A percentile compares a stretch with the other conserved stretches of the same genome.
Conservation (phyloP, 352 stramenopile species). For the Phytophthora uliginosa region DNA sequence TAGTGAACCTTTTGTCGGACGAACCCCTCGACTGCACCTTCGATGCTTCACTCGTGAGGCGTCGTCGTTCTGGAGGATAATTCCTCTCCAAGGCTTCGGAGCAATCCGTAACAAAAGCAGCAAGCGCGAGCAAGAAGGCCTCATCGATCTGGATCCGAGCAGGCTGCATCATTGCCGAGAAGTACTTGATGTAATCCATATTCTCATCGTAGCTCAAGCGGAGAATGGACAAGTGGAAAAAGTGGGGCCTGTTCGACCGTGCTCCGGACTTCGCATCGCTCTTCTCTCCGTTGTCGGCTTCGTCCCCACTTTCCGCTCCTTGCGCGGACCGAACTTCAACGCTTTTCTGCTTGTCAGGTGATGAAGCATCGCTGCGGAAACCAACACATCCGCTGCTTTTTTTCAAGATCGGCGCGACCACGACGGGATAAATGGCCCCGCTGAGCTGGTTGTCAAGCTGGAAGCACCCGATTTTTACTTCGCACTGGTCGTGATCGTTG, state of each 20-base stretch:
- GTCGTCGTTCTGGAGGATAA: conserved; percentile 29
- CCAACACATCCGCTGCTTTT: conserved; percentile 38
- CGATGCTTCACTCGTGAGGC: conserved; percentile 36
- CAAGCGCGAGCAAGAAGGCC: conserved; percentile 38
- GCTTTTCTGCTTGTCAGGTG: conserved; percentile 40
- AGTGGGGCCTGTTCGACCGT: conserved; percentile 38
- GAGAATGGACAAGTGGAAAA: conserved; percentile 85
- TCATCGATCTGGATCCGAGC: conserved; percentile 45
- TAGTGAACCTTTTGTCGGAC: conserved; percentile 35
- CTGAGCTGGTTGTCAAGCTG: conserved; percentile 88
- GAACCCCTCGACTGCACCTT: conserved; percentile 22
- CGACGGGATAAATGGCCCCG: conserved; percentile 82
- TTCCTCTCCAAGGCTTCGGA: conserved; percentile 22
- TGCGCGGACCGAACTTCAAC: conserved; percentile 33
- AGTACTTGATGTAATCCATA: conserved; percentile 91
- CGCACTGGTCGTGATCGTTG: conserved; percentile 83
- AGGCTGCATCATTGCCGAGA: conserved; percentile 86
- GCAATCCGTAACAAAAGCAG: conserved; percentile 39
- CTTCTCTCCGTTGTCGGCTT: conserved; percentile 17
- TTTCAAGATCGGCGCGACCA: conserved; percentile 79
- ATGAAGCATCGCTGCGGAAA: conserved; percentile 26
- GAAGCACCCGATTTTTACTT: conserved; percentile 85
- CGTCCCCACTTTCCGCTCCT: conserved; percentile 26
- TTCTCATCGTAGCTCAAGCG: conserved; percentile 84
- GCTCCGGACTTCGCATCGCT: conserved; percentile 26